Evolutionary conservation across 1,284 basidiomycete genomes (phyloP).

Genomic region (Ustilago tritici): DNA sequence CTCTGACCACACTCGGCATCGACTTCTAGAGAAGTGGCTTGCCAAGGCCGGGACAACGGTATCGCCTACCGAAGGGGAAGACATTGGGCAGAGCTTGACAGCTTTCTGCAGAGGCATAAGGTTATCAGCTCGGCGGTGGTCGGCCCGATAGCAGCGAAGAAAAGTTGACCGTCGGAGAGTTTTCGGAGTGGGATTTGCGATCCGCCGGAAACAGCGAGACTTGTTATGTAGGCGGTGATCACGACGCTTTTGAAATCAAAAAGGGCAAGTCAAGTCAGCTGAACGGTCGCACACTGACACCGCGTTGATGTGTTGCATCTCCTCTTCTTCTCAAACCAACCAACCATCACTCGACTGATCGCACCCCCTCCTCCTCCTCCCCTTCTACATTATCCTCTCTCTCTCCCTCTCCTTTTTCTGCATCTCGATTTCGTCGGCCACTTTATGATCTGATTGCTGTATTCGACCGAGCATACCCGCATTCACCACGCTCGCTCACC

Average conservation of each 20-base stretch:
- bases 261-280: background rate
- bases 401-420: background rate
- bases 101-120: conserved; percentile 4
- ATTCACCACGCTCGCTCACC: background rate
- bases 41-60: conserved; percentile 6
- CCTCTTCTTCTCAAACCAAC: background rate
- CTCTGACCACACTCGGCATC: background rate
- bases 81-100: conserved; percentile 19
- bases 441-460: background rate
- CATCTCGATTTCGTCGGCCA: background rate
- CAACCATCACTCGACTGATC: background rate
- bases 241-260: background rate
- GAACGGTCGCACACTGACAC: background rate
- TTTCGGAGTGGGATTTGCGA: background rate
- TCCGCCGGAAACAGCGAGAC: conserved; percentile 24
- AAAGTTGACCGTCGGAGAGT: conserved; percentile 10
- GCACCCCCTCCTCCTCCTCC: background rate
- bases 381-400: background rate
- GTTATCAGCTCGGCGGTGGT: conserved; percentile 10
- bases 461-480: conserved; percentile 1
- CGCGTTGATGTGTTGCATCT: background rate
- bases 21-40: background rate
- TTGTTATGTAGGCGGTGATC: no score
- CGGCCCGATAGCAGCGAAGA: conserved; percentile 10
- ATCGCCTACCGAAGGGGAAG: background rate